Evolutionary conservation across 108 stramenopile genomes (phyloP).

Genomic region (Epithemia pelagica): DNA sequence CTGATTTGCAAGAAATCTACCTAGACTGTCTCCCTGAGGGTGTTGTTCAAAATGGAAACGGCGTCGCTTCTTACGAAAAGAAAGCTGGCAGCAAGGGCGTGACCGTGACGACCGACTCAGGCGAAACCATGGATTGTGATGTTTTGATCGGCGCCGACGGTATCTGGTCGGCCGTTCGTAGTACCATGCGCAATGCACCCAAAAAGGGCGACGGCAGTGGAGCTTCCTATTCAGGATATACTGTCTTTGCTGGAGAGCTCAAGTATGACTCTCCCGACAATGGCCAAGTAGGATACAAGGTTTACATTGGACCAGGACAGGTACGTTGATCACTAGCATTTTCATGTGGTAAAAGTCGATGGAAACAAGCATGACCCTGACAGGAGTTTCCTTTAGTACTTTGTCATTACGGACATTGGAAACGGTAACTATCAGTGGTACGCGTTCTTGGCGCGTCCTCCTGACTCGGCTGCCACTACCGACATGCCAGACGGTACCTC

Average conservation of each 20-base stretch:
- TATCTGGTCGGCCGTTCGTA: conserved; percentile 64
- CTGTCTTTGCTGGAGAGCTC: conserved; percentile 67
- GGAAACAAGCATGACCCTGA: no score
- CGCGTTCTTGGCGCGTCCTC: conserved; percentile 62
- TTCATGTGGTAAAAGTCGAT: neutral
- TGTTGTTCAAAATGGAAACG: conserved; percentile 42
- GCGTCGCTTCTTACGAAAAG: conserved; percentile 32
- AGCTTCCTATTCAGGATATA: conserved; percentile 65
- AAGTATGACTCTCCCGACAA: conserved; percentile 51
- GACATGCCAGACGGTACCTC: conserved; percentile 51
- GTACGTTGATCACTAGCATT: neutral
- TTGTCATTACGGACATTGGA: conserved; percentile 74
- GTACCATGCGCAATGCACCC: conserved; percentile 46
- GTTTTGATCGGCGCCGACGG: conserved; percentile 79
- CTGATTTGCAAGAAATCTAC: conserved; percentile 66
- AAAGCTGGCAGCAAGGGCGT: conserved; percentile 21
- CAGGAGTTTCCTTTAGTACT: conserved; percentile 43
- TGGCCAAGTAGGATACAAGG: conserved; percentile 72
- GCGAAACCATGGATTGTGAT: conserved; percentile 38
- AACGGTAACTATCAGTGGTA: conserved; percentile 74
- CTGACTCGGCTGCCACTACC: conserved; percentile 37
- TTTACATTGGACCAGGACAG: conserved; percentile 66
- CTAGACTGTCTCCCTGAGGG: conserved; percentile 38
- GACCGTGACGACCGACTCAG: conserved; percentile 35
- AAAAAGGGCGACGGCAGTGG: conserved; percentile 42